A percentile compares a stretch with the other conserved stretches of the same genome.
These are phyloP conservation scores for Stachybotrys chartarum DNA, from an alignment of 2,329 filamentous ascomycete genomes.

Conservation along the genomic window DNA sequence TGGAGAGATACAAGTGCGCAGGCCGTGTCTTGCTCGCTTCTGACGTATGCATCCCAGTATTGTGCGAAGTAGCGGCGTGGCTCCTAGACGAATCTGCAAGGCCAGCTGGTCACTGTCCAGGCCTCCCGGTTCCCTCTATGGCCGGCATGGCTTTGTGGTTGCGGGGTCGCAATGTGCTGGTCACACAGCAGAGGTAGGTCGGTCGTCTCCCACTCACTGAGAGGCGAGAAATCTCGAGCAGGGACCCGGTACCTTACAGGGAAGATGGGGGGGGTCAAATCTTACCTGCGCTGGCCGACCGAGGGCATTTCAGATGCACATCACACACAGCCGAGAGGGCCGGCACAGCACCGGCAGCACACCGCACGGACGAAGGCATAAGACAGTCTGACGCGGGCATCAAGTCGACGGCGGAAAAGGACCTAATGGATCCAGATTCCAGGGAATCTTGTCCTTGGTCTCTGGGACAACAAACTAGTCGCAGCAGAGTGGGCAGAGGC, in stretches of 20 bases:
- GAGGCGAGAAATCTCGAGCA: not conserved
- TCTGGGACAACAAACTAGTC: not conserved
- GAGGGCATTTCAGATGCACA: not conserved
- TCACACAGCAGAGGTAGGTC: slow-evolving; percentile 7
- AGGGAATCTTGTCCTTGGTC: not conserved
- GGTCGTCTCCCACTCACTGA: not conserved
- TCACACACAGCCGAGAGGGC: not conserved
- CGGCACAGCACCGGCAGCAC: not conserved
- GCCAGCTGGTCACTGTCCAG: not conserved
- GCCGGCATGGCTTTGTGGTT: slow-evolving; percentile 2
- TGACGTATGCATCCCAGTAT: not conserved
- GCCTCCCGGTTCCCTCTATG: not conserved
- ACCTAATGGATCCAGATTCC: not conserved
- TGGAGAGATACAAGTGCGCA: not conserved
- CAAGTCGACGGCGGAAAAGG: not conserved
- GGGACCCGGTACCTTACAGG: not conserved
- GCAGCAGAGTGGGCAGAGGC: not conserved
- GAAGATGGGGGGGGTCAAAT: not conserved
- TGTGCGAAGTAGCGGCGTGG: not conserved
- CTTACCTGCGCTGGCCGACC: not conserved
- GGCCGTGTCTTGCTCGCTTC: not conserved
- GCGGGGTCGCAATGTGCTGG: slow-evolving; percentile 8
- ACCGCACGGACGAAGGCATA: not conserved
- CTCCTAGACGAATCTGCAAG: not conserved
- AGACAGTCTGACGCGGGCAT: not conserved